phyloP scores from a whole-genome alignment of 108 stramenopile species.

The Chaetoceros tenuissimus region DNA sequence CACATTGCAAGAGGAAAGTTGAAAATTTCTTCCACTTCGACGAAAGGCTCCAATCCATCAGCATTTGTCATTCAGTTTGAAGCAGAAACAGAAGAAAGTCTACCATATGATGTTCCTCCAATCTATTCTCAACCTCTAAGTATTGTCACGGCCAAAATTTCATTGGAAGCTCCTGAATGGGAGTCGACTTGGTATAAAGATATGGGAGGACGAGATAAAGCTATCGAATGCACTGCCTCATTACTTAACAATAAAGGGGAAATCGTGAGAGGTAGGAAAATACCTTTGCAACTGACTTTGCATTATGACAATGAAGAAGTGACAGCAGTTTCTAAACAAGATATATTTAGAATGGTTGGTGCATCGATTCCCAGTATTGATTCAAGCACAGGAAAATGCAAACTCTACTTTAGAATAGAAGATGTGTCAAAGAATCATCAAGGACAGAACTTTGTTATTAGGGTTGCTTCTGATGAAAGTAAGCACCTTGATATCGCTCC shows the following conservation, averaged over 20 bases:
- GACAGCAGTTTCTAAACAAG: slow-evolving; percentile 51
- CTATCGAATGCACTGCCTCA: slow-evolving; percentile 50
- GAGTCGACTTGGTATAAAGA: slow-evolving; percentile 82
- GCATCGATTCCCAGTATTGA: slow-evolving; percentile 16
- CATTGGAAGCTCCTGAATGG: slow-evolving; percentile 29
- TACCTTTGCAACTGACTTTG: slow-evolving; percentile 30
- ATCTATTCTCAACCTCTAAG: slow-evolving; percentile 8
- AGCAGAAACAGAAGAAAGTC: background rate
- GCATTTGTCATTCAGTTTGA: background rate
- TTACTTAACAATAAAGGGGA: slow-evolving; percentile 37
- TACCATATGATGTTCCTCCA: background rate
- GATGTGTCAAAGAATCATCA: slow-evolving; percentile 91
- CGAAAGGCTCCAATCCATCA: slow-evolving; percentile 5
- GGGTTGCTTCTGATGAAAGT: slow-evolving; percentile 45
- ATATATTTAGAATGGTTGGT: slow-evolving; percentile 51
- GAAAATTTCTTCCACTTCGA: slow-evolving; percentile 10
- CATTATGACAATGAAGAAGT: slow-evolving; percentile 16
- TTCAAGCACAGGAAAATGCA: slow-evolving; percentile 20
- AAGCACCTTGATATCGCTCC: slow-evolving; percentile 70
- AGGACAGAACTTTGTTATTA: slow-evolving; percentile 60
- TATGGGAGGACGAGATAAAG: slow-evolving; percentile 87
- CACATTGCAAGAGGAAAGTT: slow-evolving; percentile 15
- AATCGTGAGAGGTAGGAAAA: slow-evolving; percentile 23
- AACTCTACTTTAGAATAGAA: slow-evolving; percentile 65
- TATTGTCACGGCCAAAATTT: slow-evolving; percentile 40